Evolutionary conservation across 2,329 filamentous ascomycete genomes (phyloP), one percentile per base, ranked within the genome.

Genomic region (Aureobasidium melanogenum): DNA sequence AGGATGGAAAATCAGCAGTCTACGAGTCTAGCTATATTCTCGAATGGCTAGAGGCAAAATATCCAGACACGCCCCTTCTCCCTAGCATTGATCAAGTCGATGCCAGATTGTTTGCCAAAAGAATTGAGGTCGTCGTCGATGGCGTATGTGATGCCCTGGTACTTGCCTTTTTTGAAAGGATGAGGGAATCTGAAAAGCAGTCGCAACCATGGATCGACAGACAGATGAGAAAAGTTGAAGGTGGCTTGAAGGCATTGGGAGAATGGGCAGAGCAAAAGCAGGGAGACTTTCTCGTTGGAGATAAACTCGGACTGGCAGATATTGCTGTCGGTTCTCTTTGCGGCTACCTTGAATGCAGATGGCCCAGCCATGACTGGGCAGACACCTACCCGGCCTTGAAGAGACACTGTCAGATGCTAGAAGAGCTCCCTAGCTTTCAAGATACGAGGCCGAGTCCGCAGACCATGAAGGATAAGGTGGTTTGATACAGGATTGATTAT

Each of bases 371-470:
- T 63, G 46, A 61, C 8, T 75, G 73, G 74, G 66, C 67, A 62
- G 60, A 63, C n/a, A 63, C 69, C 46, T 70, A 74, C 64, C 71
- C 73, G 9, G 63, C 66, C 12, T 56, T 75, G 66, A 77, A 62
- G 75, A 77, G 65, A 73, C 80, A 64, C 75, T 79, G 74, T 76
- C 75, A 66, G 69, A 74, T 69, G 67, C 57, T 75, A 55, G 72
- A 80, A 63, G 74, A 74, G 26, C 71, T 77, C 0, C 74, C 78
- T 64, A 76, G 75, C 54, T 75, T 75, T 56, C 66, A 65, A 19
- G 64, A 64, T 6, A 75, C 71, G 4, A 64, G 65, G 34, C 73
- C 73, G 1, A 64, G 56, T 26, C 66, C 69, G 24, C 72, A 75
- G 64, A 70, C 64, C 14, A 71, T 74, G 43, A 69, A 65, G 36